Conservation (phyloP, 1,284 basidiomycete genomes). For the Limonomyces culmigenus region DNA sequence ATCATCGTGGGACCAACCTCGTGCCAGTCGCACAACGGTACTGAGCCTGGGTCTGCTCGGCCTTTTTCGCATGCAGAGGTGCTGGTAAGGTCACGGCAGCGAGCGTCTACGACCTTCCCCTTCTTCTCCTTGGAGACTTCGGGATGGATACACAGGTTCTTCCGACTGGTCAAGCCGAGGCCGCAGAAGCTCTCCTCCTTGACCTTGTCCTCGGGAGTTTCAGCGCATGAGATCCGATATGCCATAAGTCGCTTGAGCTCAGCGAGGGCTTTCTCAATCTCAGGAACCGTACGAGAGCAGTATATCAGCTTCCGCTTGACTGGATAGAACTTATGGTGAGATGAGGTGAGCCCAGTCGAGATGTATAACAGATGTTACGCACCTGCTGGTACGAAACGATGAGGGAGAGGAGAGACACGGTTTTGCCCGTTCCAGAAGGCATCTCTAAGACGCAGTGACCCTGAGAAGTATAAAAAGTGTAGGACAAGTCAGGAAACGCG, state of each 20-base stretch:
- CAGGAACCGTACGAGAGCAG: constrained; percentile 99
- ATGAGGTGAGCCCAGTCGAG: not conserved
- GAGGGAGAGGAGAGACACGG: constrained; percentile 87
- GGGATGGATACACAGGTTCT: constrained; percentile 94
- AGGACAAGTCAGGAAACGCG: not conserved
- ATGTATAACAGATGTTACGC: constrained; percentile 1
- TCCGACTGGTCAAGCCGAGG: constrained; percentile 85
- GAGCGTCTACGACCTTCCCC: constrained; percentile 91
- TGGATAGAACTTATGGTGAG: constrained; percentile 61
- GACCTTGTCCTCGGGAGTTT: constrained; percentile 56
- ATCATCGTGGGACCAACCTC: constrained; percentile 38
- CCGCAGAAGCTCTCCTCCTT: constrained; percentile 81
- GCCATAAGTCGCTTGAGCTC: constrained; percentile 92
- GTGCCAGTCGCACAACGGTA: constrained; percentile 89
- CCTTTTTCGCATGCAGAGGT: constrained; percentile 76
- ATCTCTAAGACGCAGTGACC: constrained; percentile 99
- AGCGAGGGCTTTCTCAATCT: constrained; percentile 96
- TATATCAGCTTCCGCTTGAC: constrained; percentile 92
- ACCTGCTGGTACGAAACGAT: constrained; percentile 99
- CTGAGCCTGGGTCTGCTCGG: constrained; percentile 77
- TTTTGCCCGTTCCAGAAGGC: constrained; percentile 99
- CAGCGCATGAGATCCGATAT: constrained; percentile 62
- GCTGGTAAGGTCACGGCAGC: constrained; percentile 92
- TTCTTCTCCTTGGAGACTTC: constrained; percentile 96
- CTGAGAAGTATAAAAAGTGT: constrained; percentile 21